Percentiles rank a stretch among this genome's conserved stretches.
phyloP scores from a whole-genome alignment of 257 asterid species.

The Cynanchum wilfordii region DNA sequence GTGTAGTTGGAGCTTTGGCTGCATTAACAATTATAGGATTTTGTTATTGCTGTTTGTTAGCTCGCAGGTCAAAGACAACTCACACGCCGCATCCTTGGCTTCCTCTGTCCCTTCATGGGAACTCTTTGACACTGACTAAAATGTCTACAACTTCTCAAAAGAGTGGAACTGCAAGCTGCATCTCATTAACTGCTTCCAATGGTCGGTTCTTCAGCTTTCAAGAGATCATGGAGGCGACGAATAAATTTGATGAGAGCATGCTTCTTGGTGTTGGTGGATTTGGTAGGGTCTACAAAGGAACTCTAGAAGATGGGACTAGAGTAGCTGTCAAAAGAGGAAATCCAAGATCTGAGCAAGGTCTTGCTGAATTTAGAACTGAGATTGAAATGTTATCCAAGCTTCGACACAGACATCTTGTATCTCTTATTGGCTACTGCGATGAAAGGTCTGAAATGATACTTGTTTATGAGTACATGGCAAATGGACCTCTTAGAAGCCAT shows the following conservation, averaged over 20 bases:
- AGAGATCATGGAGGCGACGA: constrained; percentile 44
- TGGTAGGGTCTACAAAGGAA: constrained; percentile 48
- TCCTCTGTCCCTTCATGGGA: constrained; percentile 39
- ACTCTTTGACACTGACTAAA: constrained; percentile 39
- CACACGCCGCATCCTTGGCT: constrained; percentile 41
- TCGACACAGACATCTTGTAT: constrained; percentile 46
- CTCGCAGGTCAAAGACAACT: constrained; percentile 33
- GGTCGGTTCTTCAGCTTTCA: constrained; percentile 41
- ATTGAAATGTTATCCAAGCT: constrained; percentile 49
- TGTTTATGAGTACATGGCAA: constrained; percentile 48
- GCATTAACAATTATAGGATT: constrained; percentile 22
- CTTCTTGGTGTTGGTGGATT: constrained; percentile 54
- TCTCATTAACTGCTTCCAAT: constrained; percentile 38
- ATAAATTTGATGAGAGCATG: constrained; percentile 38
- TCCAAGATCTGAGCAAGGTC: constrained; percentile 46
- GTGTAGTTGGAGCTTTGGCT: constrained; percentile 30
- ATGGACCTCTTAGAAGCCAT: constrained; percentile 47
- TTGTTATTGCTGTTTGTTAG: constrained; percentile 32
- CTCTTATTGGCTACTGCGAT: constrained; percentile 47
- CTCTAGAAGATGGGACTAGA: constrained; percentile 37
- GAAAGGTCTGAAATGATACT: constrained; percentile 49
- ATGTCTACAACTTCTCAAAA: constrained; percentile 39
- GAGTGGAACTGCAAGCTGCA: constrained; percentile 47
- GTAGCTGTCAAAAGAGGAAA: constrained; percentile 49
- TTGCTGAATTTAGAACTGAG: constrained; percentile 47